Conservation (phyloP, 257 asterid genomes). For the Linderniella brevidens region DNA sequence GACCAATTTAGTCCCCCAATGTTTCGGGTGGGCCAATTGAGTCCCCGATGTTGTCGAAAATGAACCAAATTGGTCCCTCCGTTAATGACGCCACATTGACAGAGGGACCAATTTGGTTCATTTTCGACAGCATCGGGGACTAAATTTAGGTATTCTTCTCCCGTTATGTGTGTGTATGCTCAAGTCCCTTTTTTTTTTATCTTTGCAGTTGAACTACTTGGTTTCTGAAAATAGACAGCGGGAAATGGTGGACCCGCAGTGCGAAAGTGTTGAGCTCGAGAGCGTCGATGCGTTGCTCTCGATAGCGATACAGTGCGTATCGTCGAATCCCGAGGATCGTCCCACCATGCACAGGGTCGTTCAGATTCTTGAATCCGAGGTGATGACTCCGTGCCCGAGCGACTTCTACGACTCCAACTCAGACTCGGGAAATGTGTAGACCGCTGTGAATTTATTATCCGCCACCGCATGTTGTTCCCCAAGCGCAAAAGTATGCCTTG, state of each 20-base stretch:
- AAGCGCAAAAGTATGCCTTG: no score
- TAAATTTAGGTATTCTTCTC: no score
- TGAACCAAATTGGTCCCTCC: no score
- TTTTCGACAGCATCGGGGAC: no score
- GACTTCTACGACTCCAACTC: constrained; percentile 62
- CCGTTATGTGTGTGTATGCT: no score
- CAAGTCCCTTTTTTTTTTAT: constrained; percentile 1
- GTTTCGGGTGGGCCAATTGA: no score
- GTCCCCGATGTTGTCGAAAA: no score
- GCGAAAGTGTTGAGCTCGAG: constrained; percentile 66
- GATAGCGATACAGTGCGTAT: constrained; percentile 77
- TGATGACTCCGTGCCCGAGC: constrained; percentile 83
- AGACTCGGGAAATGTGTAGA: constrained; percentile 25
- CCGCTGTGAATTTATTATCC: not conserved
- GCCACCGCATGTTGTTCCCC: no score
- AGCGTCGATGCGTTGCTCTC: constrained; percentile 65
- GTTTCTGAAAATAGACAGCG: constrained; percentile 62
- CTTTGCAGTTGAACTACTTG: constrained; percentile 55
- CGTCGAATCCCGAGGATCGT: constrained; percentile 74
- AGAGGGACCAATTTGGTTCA: no score
- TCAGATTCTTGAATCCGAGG: constrained; percentile 87
- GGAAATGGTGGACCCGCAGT: constrained; percentile 65
- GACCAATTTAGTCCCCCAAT: no score
- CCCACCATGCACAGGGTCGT: constrained; percentile 57
- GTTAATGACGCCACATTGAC: no score